A percentile compares a stretch with the other conserved stretches of the same genome.
Conservation (phyloP, 352 stramenopile genomes). For the Pythium myriotylum region DNA sequence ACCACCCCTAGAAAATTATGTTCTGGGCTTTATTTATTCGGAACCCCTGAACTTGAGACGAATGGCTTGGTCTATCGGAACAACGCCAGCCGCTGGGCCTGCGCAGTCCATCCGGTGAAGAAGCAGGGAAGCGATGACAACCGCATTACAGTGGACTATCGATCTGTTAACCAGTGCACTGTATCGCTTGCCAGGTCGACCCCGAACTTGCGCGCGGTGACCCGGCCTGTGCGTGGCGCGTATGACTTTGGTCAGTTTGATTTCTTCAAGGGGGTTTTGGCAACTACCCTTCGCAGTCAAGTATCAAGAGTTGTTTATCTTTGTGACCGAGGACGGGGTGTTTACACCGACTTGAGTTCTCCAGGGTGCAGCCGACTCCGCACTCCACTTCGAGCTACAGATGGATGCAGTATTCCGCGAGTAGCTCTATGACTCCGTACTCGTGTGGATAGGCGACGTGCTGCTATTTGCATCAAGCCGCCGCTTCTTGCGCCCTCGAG, state of each 20-base stretch:
- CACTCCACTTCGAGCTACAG: conserved; percentile 2
- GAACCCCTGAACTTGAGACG: too few species aligned
- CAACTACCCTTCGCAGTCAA: conserved; percentile 14
- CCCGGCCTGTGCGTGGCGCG: conserved; percentile 7
- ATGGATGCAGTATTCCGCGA: conserved; percentile 2
- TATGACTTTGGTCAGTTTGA: conserved; percentile 27
- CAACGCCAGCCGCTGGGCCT: too few species aligned
- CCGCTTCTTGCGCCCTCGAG: too few species aligned
- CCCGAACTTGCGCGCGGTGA: conserved; percentile 13
- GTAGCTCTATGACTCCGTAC: not conserved
- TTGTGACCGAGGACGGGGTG: conserved; percentile 25
- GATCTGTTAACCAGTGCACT: conserved; percentile 9
- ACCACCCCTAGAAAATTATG: too few species aligned
- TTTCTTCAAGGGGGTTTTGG: conserved; percentile 25
- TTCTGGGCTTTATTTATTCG: too few species aligned
- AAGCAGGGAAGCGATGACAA: too few species aligned
- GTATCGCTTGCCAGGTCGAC: conserved; percentile 22
- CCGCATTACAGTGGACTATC: too few species aligned
- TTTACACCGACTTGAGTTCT: conserved; percentile 28
- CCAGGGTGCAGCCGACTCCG: conserved; percentile 6
- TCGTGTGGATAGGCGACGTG: conserved; percentile 12
- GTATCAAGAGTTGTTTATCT: conserved; percentile 20
- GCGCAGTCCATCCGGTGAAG: too few species aligned
- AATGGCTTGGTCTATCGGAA: too few species aligned
- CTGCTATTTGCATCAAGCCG: not conserved